Evolutionary conservation across 2,329 filamentous ascomycete species (phyloP), one percentile per base, ranked within the genome.

Genomic region (Paradendryphiella salina): DNA sequence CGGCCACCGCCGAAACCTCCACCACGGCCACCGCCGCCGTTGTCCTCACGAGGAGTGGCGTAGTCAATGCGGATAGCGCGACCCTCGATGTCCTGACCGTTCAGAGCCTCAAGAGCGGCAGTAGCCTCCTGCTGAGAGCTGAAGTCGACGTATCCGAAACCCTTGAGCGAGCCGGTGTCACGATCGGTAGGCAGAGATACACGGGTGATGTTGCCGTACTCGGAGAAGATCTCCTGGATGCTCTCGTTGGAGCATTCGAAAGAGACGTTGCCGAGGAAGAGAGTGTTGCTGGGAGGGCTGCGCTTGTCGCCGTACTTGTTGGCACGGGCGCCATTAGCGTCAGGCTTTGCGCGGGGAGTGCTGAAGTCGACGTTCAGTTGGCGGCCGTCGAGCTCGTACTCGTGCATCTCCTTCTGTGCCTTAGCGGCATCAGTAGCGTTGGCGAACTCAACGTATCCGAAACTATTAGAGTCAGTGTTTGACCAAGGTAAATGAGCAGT

Each of bases 111-210:
- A 64, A 90, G 84, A 18, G 86, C 92, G 65, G 79, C 77, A 77
- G 87, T 89, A 66, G 92, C 90, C 66, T 96, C 91, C 21, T 96
- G 90, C 56, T 94, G 74, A 14, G 87, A 88, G 64, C 79, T 78
- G 80, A 93, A 96, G 70, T 87, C 86, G 58, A 96, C 87, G 73
- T 96, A 96, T 47, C 90, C 92, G 75, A 95, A 96, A 50, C 92
- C 92, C 86, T 96, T 96, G 71, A 87, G 86, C 64, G 85, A 84
- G 60, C 90, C 91, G 56, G 85, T 85, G 55, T 96, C 90, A 73
- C 85, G 85, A 73, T 96, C 90, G 52, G 92, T 96, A 43, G 92
- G 92, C 56, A 96, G 86, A 70, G 91, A 88, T 66, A 96, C 85
- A 71, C 88, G 88, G 68, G 87, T 83, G 71, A 94, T 84, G 70